Conservation (phyloP, 805 yeast genomes). For the Candida insectorum region DNA sequence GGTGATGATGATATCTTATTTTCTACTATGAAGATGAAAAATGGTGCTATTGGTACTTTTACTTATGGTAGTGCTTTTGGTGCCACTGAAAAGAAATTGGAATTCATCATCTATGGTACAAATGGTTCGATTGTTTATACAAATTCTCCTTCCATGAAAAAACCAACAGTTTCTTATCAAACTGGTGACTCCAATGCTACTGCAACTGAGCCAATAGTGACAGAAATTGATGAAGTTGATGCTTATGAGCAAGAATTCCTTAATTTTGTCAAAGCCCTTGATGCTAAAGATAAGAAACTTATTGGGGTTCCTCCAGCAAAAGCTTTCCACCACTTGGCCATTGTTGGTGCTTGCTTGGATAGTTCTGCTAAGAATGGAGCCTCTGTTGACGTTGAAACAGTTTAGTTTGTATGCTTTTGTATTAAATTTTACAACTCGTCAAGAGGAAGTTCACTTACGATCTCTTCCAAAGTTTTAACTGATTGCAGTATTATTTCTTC, state of each 20-base stretch:
- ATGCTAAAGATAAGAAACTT: constrained; percentile 55
- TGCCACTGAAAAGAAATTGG: constrained; percentile 66
- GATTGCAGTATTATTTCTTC: too few relatives aligned
- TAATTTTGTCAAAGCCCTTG: constrained; percentile 56
- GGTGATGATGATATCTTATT: constrained; percentile 83
- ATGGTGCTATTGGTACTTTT: constrained; percentile 75
- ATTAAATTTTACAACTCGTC: constrained; percentile 1
- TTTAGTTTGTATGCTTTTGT: too few relatives aligned
- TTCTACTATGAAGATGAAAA: constrained; percentile 59
- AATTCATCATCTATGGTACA: constrained; percentile 71
- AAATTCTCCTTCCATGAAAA: constrained; percentile 47
- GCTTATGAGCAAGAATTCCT: constrained; percentile 45
- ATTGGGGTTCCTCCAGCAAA: constrained; percentile 63
- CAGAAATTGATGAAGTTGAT: constrained; percentile 43
- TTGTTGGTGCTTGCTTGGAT: constrained; percentile 80
- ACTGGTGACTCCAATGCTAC: constrained; percentile 29
- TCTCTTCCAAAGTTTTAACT: constrained; percentile 6
- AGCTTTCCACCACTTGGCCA: constrained; percentile 91
- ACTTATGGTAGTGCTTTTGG: constrained; percentile 87
- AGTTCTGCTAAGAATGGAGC: constrained; percentile 57
- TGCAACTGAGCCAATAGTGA: constrained; percentile 49
- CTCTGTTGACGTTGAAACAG: constrained; percentile 27
- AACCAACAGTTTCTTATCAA: constrained; percentile 38
- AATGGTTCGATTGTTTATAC: constrained; percentile 73
- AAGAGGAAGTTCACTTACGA: too few relatives aligned